Base-by-base conservation (phyloP, 2,329 filamentous ascomycete species). In the Periconia sp. region DNA sequence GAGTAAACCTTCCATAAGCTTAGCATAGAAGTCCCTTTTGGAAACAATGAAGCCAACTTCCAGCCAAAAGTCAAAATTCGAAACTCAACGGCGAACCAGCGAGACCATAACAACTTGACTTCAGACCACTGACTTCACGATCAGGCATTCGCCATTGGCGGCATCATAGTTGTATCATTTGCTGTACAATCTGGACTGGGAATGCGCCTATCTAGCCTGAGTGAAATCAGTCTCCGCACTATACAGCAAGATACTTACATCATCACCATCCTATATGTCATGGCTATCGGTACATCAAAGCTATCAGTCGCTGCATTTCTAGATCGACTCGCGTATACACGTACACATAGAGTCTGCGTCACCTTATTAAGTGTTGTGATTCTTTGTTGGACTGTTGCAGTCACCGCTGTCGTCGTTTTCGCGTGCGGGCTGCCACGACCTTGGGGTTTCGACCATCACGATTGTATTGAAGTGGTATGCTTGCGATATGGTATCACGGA, bases 351-450 rank as follows among this genome's bases (percentile, higher is more conserved):
- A 41, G 41, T 52, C n/a, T 53, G 47, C 5, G 46, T 62, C 14
- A 43, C 58, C 30, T 14, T 45, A 1, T 44, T 64, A 6, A 55
- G 61, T 23, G 37, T 53, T 20, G 15, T 64, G 6, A 49, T 62
- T 9, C 10, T 64, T 30, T 47, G 56, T 19, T 67, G 62, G 60
- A 67, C 60, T 14, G 54, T 62, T 10, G 57, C 58, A 43, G 52
- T 62, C 6, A 51, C 64, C 15, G 44, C 55, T 14, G 59, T 52
- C 9, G 59, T 65, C 18, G 43, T 60, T 0, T 68, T 70, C 8
- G 56, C 65, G 43, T 70, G 68, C 44, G 56, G 55, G 6, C 48
- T 68, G 44, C 65, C 66, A 2, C 56, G 41, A 15, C 65, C 66
- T 9, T 68, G 66, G 66, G 53, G 58, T 20, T 55, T 62, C 18